Percentiles rank a stretch among this genome's conserved stretches.
Conservation (phyloP, 176 grass and related monocot genomes). For the Elymus sibiricus region DNA sequence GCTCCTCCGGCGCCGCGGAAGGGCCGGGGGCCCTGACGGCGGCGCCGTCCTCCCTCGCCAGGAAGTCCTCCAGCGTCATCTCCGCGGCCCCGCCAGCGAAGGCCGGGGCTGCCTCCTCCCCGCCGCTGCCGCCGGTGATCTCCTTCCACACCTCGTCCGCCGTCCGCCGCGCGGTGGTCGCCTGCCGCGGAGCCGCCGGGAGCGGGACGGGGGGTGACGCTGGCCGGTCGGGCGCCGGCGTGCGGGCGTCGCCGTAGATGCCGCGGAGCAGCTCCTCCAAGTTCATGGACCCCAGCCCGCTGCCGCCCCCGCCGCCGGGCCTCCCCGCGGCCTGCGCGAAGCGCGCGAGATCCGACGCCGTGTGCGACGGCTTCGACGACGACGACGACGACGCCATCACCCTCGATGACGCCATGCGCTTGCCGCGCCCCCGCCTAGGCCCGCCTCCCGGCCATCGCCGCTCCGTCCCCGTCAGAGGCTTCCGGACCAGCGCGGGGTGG, state of each 20-base stretch:
- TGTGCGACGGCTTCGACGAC: conserved; percentile 58
- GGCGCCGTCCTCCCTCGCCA: conserved; percentile 55
- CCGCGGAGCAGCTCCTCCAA: conserved; percentile 81
- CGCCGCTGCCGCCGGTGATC: conserved; percentile 33
- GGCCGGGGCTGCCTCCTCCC: background rate
- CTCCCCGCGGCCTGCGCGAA: conserved; percentile 39
- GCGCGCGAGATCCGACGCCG: conserved; percentile 70
- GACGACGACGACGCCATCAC: conserved; percentile 67
- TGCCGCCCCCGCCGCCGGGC: conserved; percentile 5
- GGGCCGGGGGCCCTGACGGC: conserved; percentile 26
- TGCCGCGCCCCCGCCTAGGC: conserved; percentile 11
- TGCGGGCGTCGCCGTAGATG: conserved; percentile 45
- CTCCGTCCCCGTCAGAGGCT: background rate
- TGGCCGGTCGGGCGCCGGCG: conserved; percentile 20
- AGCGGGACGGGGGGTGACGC: background rate
- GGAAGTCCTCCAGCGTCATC: conserved; percentile 97
- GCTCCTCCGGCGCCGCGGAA: conserved; percentile 21
- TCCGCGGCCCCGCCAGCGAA: conserved; percentile 24
- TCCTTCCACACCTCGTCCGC: conserved; percentile 86
- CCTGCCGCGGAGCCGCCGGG: background rate
- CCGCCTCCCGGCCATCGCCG: conserved; percentile 18
- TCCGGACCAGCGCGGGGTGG: background rate
- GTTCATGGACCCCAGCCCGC: conserved; percentile 76
- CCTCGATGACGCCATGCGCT: conserved; percentile 63
- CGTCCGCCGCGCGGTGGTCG: conserved; percentile 32